Base-by-base conservation (phyloP, 2,329 filamentous ascomycete genomes). In the Dichotomopilus funicola region DNA sequence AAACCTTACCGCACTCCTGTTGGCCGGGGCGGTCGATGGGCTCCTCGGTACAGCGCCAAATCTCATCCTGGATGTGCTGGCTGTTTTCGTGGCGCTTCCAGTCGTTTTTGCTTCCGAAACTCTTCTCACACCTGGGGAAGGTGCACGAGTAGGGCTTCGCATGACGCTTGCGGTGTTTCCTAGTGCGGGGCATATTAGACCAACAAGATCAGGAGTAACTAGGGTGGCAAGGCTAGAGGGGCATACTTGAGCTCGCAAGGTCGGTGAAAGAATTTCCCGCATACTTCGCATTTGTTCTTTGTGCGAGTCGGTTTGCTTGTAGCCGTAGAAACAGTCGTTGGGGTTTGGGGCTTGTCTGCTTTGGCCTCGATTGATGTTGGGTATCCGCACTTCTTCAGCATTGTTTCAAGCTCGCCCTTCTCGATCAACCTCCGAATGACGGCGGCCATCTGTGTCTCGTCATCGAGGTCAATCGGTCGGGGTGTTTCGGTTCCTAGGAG, bases 91-190 rank as follows among this genome's bases (percentile, higher is more conserved):
- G 91, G 1, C 91, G 83, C 67, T 95, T 95, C 91, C 83, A 96
- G 70, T 96, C 91, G 57, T 90, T 91, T 67, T 96, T 95, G 69
- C 88, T 91, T n/a, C 91, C 91, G 62, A 96, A 96, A 0, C 68
- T 75, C 65, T 89, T 91, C 49, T 72, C 69, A 65, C 91, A 96
- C 35, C 73, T 71, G 7, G 75, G 70, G 60, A 85, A 88, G 0
- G 90, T 95, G 69, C 91, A 96, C 10, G 84, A 85, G 60, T 92
- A 96, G 0, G 90, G 91, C 61, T 83, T 85, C 6, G 81, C 78
- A 68, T 96, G 91, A 1, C 91, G 83, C 67, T 90, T 92, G 68
- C 82, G 75, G 67, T 96, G 91, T 69, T 96, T 96, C 61, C 88
- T 92, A 56, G 36, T 34, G 9, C 33, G 12, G 13, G 5, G 10